These are phyloP conservation scores for Cladosporium austrohemisphaericum DNA, from an alignment of 2,329 filamentous ascomycete genomes.

Conservation along the genomic window DNA sequence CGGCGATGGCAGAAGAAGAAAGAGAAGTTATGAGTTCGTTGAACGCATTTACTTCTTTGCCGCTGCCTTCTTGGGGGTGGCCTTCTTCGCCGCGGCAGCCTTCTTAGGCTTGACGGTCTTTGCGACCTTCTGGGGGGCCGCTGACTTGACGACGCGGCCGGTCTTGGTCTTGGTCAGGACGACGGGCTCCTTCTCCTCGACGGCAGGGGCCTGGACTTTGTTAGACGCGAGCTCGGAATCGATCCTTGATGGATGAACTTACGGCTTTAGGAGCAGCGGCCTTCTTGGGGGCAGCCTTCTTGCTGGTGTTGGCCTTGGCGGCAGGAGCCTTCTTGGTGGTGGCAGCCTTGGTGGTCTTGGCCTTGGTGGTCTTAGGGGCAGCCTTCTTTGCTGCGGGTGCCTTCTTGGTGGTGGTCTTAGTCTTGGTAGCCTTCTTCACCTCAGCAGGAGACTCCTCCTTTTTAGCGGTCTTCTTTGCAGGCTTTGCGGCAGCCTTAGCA, in stretches of 20 bases:
- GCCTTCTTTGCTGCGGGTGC: constrained; percentile 48
- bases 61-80: constrained; percentile 16
- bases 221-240: constrained; percentile 16
- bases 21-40: background rate
- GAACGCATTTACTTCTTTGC: constrained; percentile 15
- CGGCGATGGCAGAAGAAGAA: constrained; percentile 5
- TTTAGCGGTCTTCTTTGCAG: constrained; percentile 35
- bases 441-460: constrained; percentile 41
- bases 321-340: constrained; percentile 32
- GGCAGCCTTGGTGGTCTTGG: constrained; percentile 37
- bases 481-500: constrained; percentile 26
- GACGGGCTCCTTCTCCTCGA: constrained; percentile 63
- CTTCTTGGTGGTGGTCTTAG: constrained; percentile 40
- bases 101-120: constrained; percentile 15
- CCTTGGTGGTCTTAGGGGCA: constrained; percentile 50
- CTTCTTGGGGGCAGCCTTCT: constrained; percentile 44
- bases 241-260: too few relatives aligned
- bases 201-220: constrained; percentile 55
- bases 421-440: constrained; percentile 36
- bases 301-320: constrained; percentile 45
- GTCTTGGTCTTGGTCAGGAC: constrained; percentile 79
- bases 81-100: constrained; percentile 15
- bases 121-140: constrained; percentile 42
- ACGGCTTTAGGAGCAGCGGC: constrained; percentile 33
- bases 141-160: constrained; percentile 74